phyloP scores from a whole-genome alignment of 116 monocot genomes.

The Zostera marina region DNA sequence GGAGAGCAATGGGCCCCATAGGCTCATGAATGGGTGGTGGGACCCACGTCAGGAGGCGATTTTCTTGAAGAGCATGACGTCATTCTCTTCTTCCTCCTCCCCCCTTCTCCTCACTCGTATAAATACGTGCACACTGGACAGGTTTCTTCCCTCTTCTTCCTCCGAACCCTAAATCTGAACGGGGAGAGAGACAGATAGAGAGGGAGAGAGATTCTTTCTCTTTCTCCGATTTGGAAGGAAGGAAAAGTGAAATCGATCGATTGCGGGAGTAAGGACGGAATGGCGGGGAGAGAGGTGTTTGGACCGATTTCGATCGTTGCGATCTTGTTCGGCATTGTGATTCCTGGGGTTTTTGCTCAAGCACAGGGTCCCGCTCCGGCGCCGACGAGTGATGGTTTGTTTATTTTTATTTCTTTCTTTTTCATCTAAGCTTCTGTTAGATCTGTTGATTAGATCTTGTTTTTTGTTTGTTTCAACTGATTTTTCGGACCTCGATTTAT shows the following conservation, averaged over 20 bases:
- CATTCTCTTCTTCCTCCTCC: too few relatives aligned
- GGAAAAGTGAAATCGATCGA: too few relatives aligned
- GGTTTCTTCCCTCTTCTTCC: too few relatives aligned
- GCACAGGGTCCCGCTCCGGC: constrained; percentile 53
- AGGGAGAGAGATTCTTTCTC: not conserved
- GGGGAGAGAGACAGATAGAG: not conserved
- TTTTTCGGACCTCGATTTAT: not conserved
- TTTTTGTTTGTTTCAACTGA: not conserved
- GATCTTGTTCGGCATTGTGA: constrained; percentile 32
- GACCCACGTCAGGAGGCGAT: too few relatives aligned
- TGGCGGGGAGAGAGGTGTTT: constrained; percentile 13
- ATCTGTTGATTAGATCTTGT: not conserved
- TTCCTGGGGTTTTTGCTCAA: constrained; percentile 35
- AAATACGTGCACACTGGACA: too few relatives aligned
- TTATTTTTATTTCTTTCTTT: not conserved
- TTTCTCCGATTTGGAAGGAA: too few relatives aligned
- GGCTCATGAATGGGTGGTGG: too few relatives aligned
- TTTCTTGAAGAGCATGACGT: too few relatives aligned
- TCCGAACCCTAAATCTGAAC: not conserved
- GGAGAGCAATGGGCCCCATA: too few relatives aligned
- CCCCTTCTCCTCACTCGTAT: too few relatives aligned
- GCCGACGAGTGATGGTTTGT: constrained; percentile 35
- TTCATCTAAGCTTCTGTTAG: not conserved
- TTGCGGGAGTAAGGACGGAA: constrained; percentile 4
- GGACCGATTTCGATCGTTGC: constrained; percentile 11